phyloP scores from a whole-genome alignment of 2,329 filamentous ascomycete species.

The Talaromyces sp. region DNA sequence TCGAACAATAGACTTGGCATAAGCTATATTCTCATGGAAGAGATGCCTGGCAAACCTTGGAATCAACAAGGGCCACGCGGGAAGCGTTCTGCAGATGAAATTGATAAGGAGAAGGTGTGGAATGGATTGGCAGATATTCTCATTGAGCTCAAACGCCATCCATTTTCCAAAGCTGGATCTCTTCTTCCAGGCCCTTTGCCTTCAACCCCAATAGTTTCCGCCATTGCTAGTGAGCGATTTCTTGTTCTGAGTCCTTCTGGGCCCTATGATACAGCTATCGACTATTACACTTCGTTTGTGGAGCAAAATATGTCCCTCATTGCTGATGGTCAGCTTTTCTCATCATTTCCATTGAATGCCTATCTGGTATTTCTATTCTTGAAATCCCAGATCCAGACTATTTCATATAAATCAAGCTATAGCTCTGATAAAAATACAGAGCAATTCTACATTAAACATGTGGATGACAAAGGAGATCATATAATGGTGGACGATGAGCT shows the following conservation, averaged over 20 bases:
- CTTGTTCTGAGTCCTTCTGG: conserved; percentile 13
- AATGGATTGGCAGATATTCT: conserved; percentile 13
- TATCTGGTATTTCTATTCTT: conserved; percentile 8
- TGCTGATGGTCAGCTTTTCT: conserved; percentile 12
- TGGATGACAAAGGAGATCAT: conserved; percentile 15
- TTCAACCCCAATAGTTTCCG: conserved; percentile 8
- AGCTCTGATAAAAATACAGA: no score
- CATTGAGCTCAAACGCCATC: conserved; percentile 12
- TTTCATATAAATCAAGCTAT: no score
- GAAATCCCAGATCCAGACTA: conserved; percentile 9
- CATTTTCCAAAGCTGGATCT: conserved; percentile 11
- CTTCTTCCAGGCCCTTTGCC: conserved; percentile 11
- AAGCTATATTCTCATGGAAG: conserved; percentile 19
- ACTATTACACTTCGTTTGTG: conserved; percentile 13
- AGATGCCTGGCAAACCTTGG: conserved; percentile 13
- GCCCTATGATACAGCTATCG: conserved; percentile 6
- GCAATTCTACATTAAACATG: conserved; percentile 14
- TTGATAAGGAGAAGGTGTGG: conserved; percentile 15
- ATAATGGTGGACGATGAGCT: conserved; percentile 12
- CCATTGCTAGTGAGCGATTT: conserved; percentile 15
- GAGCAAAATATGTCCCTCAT: conserved; percentile 16
- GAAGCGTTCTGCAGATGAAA: conserved; percentile 12
- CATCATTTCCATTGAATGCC: conserved; percentile 8
- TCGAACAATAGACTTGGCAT: conserved; percentile 12
- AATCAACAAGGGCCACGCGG: conserved; percentile 8